A percentile compares a stretch with the other conserved stretches of the same genome.
These are phyloP conservation scores for Striga asiatica DNA, from an alignment of 257 asterid genomes.

Conservation along the genomic window DNA sequence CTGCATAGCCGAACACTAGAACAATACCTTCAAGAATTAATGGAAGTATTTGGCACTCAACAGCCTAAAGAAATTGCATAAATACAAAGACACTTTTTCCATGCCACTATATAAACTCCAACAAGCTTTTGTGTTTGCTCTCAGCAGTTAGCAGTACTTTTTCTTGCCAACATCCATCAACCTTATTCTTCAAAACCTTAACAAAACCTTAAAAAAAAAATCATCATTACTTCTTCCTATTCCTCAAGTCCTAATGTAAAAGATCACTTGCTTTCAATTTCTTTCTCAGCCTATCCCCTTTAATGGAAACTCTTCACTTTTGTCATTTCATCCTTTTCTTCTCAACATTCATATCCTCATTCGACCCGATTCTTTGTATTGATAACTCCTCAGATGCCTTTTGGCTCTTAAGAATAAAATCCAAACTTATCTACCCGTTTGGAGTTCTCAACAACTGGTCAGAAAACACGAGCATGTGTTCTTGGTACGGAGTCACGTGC, in stretches of 20 bases:
- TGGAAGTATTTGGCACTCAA: no score
- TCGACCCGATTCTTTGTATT: constrained; percentile 21
- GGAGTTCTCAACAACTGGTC: constrained; percentile 59
- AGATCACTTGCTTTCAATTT: no score
- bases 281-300: no score
- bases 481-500: constrained; percentile 74
- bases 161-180: background rate
- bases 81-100: background rate
- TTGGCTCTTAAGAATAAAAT: constrained; percentile 48
- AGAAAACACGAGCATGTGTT: constrained; percentile 38
- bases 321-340: constrained; percentile 31
- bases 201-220: no score
- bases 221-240: no score
- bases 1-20: no score
- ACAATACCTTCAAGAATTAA: no score
- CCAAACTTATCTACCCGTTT: constrained; percentile 45
- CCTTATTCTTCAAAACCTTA: no score
- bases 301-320: constrained; percentile 35
- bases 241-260: background rate
- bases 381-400: constrained; percentile 31
- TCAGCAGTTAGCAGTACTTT: background rate
- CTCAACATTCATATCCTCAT: constrained; percentile 18
- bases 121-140: background rate
- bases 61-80: no score
- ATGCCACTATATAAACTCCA: background rate